Conservation (phyloP, 169 alveolate genomes). For the Cryptosporidium viatorum region DNA sequence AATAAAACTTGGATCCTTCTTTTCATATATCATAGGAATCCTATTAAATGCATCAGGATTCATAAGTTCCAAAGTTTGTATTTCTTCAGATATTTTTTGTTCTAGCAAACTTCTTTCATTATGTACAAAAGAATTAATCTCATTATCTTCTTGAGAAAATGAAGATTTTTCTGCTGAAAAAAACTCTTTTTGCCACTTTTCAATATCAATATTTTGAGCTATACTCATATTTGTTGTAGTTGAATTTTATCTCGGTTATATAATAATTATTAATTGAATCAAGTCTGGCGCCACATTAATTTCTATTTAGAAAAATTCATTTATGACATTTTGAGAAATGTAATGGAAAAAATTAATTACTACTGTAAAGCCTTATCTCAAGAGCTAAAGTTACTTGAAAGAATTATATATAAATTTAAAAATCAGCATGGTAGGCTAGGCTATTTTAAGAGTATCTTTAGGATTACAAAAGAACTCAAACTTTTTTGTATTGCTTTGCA, state of each 20-base stretch:
- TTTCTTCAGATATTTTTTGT: conserved; percentile 5
- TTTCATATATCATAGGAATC: conserved; percentile 63
- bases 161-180: not conserved
- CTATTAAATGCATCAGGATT: conserved; percentile 55
- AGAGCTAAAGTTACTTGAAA: conserved; percentile 9
- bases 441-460: conserved; percentile 35
- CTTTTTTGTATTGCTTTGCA: conserved; percentile 18
- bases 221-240: not conserved
- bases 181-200: conserved; percentile 47
- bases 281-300: not conserved
- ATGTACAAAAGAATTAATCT: no score
- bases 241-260: not conserved
- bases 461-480: conserved; percentile 32
- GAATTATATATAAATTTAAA: conserved; percentile 62
- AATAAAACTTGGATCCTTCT: conserved; percentile 3
- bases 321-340: not conserved
- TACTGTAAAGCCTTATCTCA: conserved; percentile 6
- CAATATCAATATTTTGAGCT: conserved; percentile 14
- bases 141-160: not conserved
- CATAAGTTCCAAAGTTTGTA: conserved; percentile 16
- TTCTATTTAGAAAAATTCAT: not conserved
- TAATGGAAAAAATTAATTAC: conserved; percentile 19
- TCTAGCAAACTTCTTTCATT: not conserved
- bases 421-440: conserved; percentile 71
- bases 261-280: not conserved